Percentiles rank a stretch among this genome's conserved stretches.
Evolutionary conservation across 106 monocot genomes (phyloP).

Genomic region (Acorus gramineus): DNA sequence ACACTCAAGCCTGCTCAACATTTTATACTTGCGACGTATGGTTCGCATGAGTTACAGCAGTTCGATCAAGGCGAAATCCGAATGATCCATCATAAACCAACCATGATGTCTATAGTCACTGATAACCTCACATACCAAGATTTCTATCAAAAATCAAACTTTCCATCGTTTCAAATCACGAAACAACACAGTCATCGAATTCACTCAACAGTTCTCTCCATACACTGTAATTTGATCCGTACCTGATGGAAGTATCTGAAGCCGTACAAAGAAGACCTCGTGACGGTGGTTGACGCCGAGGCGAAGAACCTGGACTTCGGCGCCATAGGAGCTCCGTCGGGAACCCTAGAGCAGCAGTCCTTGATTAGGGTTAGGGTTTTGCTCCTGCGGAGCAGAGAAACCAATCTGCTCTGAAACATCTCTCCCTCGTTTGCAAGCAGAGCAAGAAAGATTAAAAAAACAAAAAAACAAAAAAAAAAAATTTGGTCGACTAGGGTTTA

Average conservation of each 20-base stretch:
- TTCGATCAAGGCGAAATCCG: no score
- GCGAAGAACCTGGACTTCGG: constrained; percentile 17
- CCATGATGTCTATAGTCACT: no score
- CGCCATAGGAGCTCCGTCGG: constrained; percentile 8
- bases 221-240: neutral
- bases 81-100: no score
- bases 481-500: no score
- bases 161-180: neutral
- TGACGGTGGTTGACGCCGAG: constrained; percentile 5
- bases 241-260: constrained; percentile 44
- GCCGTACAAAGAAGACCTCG: constrained; percentile 27
- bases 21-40: no score
- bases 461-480: no score
- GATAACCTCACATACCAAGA: no score
- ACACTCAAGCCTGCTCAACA: no score
- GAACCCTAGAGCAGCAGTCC: constrained; percentile 22
- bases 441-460: no score
- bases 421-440: neutral
- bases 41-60: no score
- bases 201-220: no score
- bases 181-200: neutral
- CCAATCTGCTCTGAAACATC: constrained; percentile 40
- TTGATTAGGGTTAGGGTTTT: constrained; percentile 17
- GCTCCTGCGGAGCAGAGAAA: constrained; percentile 31
- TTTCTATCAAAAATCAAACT: no score